Conservation (phyloP, 2,329 filamentous ascomycete species). For the Nothophaeocryptopus gaeumannii region DNA sequence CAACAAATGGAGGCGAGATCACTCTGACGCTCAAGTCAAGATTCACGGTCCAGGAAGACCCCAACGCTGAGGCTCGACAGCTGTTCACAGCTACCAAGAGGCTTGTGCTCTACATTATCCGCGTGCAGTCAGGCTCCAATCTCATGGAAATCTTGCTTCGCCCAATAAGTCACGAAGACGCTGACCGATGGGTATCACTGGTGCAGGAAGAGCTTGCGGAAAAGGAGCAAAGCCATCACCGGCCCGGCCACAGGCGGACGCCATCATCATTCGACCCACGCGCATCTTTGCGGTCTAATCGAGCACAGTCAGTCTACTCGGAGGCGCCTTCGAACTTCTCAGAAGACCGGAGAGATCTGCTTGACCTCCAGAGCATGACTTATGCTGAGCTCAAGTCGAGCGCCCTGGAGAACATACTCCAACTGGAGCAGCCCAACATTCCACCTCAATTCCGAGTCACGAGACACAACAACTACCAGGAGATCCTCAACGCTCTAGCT, state of each 20-base stretch:
- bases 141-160: conserved; percentile 95
- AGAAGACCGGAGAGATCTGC: conserved; percentile 50
- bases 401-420: conserved; percentile 89
- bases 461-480: conserved; percentile 86
- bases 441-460: conserved; percentile 68
- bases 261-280: conserved; percentile 33
- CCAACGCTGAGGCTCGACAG: conserved; percentile 85
- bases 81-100: conserved; percentile 98
- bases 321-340: conserved; percentile 38
- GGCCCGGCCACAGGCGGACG: conserved; percentile 21
- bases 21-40: conserved; percentile 36
- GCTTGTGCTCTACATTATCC: conserved; percentile 95
- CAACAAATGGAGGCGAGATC: conserved; percentile 34
- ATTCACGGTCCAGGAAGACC: conserved; percentile 57
- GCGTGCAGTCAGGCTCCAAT: conserved; percentile 85
- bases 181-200: conserved; percentile 79
- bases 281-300: conserved; percentile 29
- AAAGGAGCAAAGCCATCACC: conserved; percentile 40
- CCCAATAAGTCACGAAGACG: conserved; percentile 80
- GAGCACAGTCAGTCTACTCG: conserved; percentile 40
- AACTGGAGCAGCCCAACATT: conserved; percentile 66
- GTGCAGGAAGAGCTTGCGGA: conserved; percentile 73
- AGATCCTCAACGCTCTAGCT: conserved; percentile 95
- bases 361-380: conserved; percentile 84
- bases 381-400: conserved; percentile 92